Percentiles rank a stretch among this genome's conserved stretches.
Conservation (phyloP, 2,329 filamentous ascomycete species). For the Tolypocladium ovalisporum region DNA sequence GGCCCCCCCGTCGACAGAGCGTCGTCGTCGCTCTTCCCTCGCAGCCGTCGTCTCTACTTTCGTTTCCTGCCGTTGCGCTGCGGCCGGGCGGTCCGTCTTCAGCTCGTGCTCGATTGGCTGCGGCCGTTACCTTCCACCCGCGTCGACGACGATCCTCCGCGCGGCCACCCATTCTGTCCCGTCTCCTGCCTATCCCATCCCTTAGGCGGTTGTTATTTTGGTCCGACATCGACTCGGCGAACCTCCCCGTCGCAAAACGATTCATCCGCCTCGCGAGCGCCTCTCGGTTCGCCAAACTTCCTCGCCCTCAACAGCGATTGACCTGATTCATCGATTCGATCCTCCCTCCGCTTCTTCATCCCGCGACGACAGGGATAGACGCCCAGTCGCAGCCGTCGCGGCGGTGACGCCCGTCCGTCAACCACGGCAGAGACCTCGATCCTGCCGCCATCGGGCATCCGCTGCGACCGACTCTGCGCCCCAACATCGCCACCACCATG, state of each 20-base stretch:
- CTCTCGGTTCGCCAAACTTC: background rate
- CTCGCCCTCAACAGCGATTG: background rate
- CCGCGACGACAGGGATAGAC: conserved; percentile 2
- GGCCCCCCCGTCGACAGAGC: no score
- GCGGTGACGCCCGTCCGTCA: conserved; percentile 5
- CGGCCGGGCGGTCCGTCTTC: background rate
- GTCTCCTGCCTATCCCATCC: background rate
- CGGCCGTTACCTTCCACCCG: background rate
- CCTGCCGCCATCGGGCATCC: background rate
- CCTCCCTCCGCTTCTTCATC: background rate
- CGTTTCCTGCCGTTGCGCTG: background rate
- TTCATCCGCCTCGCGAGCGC: background rate
- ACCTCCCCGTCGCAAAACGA: background rate
- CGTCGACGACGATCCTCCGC: background rate
- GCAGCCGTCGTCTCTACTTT: background rate
- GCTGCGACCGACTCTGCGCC: background rate
- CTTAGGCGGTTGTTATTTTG: background rate
- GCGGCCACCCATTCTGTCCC: background rate
- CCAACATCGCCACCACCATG: conserved; percentile 14
- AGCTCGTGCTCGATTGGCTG: background rate
- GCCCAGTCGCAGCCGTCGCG: conserved; percentile 4
- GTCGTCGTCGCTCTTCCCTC: background rate
- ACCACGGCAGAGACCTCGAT: background rate
- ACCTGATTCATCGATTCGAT: background rate
- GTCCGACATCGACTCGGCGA: background rate